These are phyloP conservation scores for Papiliotrema flavescens DNA, from an alignment of 1,284 basidiomycete species.

Conservation along the genomic window DNA sequence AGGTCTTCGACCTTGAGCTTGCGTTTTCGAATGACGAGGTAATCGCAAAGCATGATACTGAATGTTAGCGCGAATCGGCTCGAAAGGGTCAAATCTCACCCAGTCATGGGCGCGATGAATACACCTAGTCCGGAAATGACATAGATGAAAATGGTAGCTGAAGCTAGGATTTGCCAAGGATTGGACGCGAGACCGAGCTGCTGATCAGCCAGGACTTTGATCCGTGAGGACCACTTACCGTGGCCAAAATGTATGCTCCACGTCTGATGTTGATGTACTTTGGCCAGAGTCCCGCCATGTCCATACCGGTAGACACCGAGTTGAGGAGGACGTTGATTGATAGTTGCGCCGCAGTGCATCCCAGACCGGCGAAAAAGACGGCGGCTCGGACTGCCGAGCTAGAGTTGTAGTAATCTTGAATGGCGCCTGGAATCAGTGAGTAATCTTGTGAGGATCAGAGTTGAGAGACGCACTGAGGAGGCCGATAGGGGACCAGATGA, in stretches of 20 bases:
- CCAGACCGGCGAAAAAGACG: slow-evolving; percentile 28
- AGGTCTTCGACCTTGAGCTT: slow-evolving; percentile 42
- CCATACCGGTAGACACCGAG: slow-evolving; percentile 31
- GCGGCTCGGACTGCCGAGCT: slow-evolving; percentile 27
- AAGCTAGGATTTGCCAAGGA: slow-evolving; percentile 47
- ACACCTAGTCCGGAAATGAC: slow-evolving; percentile 43
- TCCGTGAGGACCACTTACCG: slow-evolving; percentile 15
- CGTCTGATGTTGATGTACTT: slow-evolving; percentile 50
- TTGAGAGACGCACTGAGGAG: slow-evolving; percentile 18
- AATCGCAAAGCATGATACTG: slow-evolving; percentile 47
- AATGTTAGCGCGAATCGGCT: not conserved
- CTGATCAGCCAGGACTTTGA: not conserved
- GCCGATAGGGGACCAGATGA: slow-evolving; percentile 28
- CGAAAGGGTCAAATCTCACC: not conserved
- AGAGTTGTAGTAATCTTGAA: slow-evolving; percentile 28
- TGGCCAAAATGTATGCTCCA: slow-evolving; percentile 38
- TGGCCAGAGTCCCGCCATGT: slow-evolving; percentile 28
- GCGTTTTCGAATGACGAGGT: slow-evolving; percentile 46
- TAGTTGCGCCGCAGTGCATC: slow-evolving; percentile 20
- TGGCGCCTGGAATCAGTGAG: slow-evolving; percentile 5
- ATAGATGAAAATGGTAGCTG: slow-evolving; percentile 40
- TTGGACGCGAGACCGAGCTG: slow-evolving; percentile 37
- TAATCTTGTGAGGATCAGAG: not conserved
- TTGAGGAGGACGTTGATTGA: slow-evolving; percentile 28
- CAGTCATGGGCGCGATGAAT: slow-evolving; percentile 45